Evolutionary conservation across 2,329 filamentous ascomycete species (phyloP), one percentile per base, ranked within the genome.

Genomic region (Ophiostoma angusticollis): DNA sequence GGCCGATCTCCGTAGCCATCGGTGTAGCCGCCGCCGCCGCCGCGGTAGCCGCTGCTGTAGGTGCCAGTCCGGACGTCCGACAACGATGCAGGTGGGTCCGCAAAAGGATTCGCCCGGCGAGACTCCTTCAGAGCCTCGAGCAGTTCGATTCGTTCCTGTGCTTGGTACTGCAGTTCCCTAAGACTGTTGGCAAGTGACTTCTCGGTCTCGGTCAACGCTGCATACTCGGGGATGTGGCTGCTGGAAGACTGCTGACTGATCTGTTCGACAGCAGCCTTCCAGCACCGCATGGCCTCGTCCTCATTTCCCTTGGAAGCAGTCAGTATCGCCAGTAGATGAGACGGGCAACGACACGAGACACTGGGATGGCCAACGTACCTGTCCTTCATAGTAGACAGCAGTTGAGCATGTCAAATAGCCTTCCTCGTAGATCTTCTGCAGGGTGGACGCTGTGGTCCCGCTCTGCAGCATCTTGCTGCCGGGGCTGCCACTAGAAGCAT

Each of bases 401-500:
- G 87, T 96, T 12, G 87, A 95, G 62, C 87, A 95, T 55, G 81
- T 86, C 51, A 95, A 64, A 62, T 94, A 95, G 60, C 83, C 87
- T 60, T 96, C 86, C 64, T 96, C 89, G 63, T 96, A 96, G 40
- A 86, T 93, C 72, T 94, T 95, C 64, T 96, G 89, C 59, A 95
- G 76, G 46, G 78, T 77, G 60, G 81, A 77, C 55, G 78, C 70
- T 46, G 59, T 45, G 17, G 51, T 60, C 54, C 61, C 68, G 55
- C 61, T 70, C 52, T 63, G 64, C 57, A 68, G 66, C 70, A 74
- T 74, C 49, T 53, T 62, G 58, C 47, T 47, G 45, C 44, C 17
- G 16, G 17, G 24, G 18, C 31, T 39, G 36, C 22, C 33, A 21
- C 40, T 25, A 38, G 35, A 42, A 35, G 46, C 46, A 47, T 47